Evolutionary conservation across 2,329 filamentous ascomycete species (phyloP), one percentile per base, ranked within the genome.

Genomic region (Colletotrichum sp.): DNA sequence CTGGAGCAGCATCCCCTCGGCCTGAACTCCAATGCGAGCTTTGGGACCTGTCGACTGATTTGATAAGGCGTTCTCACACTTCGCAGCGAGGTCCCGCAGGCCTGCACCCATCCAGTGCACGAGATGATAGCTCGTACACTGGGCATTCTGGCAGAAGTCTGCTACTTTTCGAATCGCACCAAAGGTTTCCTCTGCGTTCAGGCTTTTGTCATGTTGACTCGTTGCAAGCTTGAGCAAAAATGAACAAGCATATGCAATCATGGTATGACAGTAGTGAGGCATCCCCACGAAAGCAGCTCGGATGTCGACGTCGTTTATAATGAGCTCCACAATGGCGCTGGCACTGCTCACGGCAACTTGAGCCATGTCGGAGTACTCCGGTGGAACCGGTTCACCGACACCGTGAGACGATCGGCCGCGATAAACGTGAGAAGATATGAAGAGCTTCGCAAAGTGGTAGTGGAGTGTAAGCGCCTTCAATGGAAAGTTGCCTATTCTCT

Each of bases 361-460:
- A 13, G 44, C 44, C 11, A 52, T 52, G n/a, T 52, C 44, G 2
- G 44, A 52, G 44, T 52, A 52, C 44, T 52, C 44, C 3, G n/a
- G 44, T 6, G 44, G 44, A 52, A 13, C 44, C 11, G 44, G 44
- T 22, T 52, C 44, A 22, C n/a, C n/a, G 44, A 27, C 57, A 19
- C 11, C 27, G 9, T 8, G 16, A 60, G 30, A 19, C 27, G 57
- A 60, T 60, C 16, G 57, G 19, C 57, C 57, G 8, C 57, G 57
- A 16, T n/a, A 60, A 60, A 60, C 57, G 57, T 60, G 57, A 32
- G 57, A 60, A 30, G 57, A 60, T 28, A 60, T 9, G 16, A 60
- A 60, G 27, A 60, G 57, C 30, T 60, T 60, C 9, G 57, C 57
- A 13, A 60, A 60, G 19, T 60, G 57, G 19, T 60, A 32, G 27